Percentiles rank a stretch among this genome's conserved stretches.
Evolutionary conservation across 345 rosid genomes (phyloP).

Genomic region (Sisymbrium altissimum): DNA sequence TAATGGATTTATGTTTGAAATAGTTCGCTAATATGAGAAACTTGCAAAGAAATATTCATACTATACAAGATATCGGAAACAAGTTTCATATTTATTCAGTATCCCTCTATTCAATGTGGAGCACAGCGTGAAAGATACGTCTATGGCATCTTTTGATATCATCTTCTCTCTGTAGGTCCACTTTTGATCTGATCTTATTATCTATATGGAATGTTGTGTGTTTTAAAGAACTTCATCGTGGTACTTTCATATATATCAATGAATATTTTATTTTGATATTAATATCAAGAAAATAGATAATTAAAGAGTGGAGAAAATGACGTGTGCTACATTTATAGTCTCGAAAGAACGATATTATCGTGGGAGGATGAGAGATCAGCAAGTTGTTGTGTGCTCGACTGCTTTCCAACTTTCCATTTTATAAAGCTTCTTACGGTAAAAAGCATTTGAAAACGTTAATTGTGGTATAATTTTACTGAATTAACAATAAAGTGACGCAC

Average conservation of each 20-base stretch:
- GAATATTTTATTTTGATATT: background rate
- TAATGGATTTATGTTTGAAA: background rate
- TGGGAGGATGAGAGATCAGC: background rate
- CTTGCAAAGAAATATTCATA: background rate
- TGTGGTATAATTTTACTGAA: background rate
- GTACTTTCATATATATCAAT: background rate
- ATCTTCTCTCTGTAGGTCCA: conserved; percentile 9
- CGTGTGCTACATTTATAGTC: conserved; percentile 16
- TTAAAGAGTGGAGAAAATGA: conserved; percentile 22
- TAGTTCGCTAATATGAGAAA: background rate
- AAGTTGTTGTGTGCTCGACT: conserved; percentile 14
- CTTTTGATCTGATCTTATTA: conserved; percentile 18
- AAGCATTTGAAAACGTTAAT: background rate
- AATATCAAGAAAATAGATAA: background rate
- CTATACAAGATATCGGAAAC: background rate
- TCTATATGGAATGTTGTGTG: conserved; percentile 21
- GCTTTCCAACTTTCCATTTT: conserved; percentile 1
- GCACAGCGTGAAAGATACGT: conserved; percentile 24
- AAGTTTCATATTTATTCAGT: background rate
- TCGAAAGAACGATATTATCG: conserved; percentile 6
- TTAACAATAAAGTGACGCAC: conserved; percentile 8
- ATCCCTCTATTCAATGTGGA: background rate
- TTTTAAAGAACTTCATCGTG: background rate
- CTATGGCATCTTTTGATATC: conserved; percentile 17
- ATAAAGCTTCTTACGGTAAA: background rate